A percentile compares a stretch with the other conserved stretches of the same genome.
phyloP scores from a whole-genome alignment of 2,329 filamentous ascomycete genomes.

The Diaporthe caulivora region DNA sequence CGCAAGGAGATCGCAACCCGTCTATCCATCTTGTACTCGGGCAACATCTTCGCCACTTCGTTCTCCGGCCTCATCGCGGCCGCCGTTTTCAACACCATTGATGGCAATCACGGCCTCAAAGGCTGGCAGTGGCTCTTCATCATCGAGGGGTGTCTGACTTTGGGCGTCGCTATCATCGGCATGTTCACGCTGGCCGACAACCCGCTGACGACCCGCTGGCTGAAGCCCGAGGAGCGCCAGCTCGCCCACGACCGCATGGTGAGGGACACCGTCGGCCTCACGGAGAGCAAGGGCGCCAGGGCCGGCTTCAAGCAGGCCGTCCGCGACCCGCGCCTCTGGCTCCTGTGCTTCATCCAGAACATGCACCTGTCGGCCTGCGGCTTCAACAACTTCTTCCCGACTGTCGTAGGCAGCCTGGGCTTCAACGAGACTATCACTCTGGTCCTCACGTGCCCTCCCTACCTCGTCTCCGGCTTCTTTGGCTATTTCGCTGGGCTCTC shows the following conservation, averaged over 20 bases:
- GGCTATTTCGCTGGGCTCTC: conserved; percentile 56
- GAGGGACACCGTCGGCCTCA: neutral
- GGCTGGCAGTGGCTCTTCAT: conserved; percentile 55
- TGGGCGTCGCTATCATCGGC: conserved; percentile 47
- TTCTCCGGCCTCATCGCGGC: conserved; percentile 75
- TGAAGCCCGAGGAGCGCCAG: conserved; percentile 23
- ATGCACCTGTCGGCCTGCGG: conserved; percentile 25
- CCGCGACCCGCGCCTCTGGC: conserved; percentile 11
- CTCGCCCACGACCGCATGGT: conserved; percentile 28
- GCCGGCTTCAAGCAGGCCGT: conserved; percentile 8
- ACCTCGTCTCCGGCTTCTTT: conserved; percentile 56
- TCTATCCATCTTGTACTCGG: conserved; percentile 70
- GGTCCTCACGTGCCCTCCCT: conserved; percentile 59
- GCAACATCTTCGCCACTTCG: conserved; percentile 74
- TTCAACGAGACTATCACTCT: conserved; percentile 56
- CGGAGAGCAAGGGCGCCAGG: neutral
- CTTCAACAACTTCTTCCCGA: conserved; percentile 20
- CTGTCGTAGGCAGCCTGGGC: conserved; percentile 54
- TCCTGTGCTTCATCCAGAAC: conserved; percentile 36
- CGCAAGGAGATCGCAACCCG: conserved; percentile 72
- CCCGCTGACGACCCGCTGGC: conserved; percentile 22
- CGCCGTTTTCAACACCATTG: conserved; percentile 71
- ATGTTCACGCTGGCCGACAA: conserved; percentile 12
- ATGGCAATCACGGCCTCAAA: conserved; percentile 49
- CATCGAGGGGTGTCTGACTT: conserved; percentile 45